Percentiles rank a stretch among this genome's conserved stretches.
These are phyloP conservation scores for Populus alba DNA, from an alignment of 345 rosid species.

Conservation along the genomic window DNA sequence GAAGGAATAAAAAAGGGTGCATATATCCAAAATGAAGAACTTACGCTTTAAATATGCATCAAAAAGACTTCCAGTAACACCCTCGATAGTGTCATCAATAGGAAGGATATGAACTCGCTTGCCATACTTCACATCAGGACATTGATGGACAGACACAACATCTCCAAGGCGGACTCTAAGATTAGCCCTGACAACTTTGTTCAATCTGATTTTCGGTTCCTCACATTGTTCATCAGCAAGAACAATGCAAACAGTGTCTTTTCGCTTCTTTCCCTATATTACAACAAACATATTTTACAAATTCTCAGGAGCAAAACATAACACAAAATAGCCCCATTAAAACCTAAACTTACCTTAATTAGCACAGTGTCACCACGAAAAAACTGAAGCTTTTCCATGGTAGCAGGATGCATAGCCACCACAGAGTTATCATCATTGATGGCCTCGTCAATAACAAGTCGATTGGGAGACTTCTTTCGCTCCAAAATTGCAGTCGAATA, in stretches of 20 bases:
- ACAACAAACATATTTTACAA: background rate
- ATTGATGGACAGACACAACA: conserved; percentile 35
- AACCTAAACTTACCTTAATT: conserved; percentile 16
- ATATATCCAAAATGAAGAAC: background rate
- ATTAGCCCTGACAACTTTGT: conserved; percentile 35
- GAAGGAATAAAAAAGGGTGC: background rate
- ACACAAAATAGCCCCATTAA: background rate
- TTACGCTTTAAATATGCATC: conserved; percentile 35
- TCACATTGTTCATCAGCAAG: conserved; percentile 36
- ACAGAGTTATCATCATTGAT: conserved; percentile 32
- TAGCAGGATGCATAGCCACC: conserved; percentile 26
- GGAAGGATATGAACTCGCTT: conserved; percentile 37
- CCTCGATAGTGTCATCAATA: conserved; percentile 38
- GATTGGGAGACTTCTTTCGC: conserved; percentile 34
- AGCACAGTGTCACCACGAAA: conserved; percentile 32
- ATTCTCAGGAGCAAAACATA: background rate
- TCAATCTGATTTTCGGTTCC: conserved; percentile 30
- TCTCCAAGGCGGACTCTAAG: conserved; percentile 35
- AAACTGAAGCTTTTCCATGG: conserved; percentile 39
- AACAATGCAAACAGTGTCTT: conserved; percentile 32
- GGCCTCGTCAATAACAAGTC: conserved; percentile 35
- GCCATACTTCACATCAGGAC: conserved; percentile 35
- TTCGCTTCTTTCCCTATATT: conserved; percentile 37
- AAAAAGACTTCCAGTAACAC: conserved; percentile 36
- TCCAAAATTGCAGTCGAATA: conserved; percentile 32